A percentile compares a stretch with the other conserved stretches of the same genome.
phyloP scores from a whole-genome alignment of 176 grass and related monocot genomes.

The Canna indica region DNA sequence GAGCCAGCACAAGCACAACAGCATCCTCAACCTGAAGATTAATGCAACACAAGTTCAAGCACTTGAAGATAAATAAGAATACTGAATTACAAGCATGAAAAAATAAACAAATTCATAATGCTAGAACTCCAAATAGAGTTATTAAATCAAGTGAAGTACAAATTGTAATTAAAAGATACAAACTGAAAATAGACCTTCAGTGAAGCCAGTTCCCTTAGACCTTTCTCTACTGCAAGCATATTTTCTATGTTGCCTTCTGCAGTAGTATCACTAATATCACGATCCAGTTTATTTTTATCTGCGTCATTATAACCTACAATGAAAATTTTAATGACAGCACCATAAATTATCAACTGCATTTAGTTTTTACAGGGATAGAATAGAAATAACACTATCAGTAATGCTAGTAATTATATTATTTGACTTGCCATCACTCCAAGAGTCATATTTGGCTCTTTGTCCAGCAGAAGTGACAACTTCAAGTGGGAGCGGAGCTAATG shows the following conservation, averaged over 20 bases:
- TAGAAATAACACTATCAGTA: neutral
- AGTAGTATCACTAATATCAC: constrained; percentile 46
- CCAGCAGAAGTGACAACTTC: constrained; percentile 82
- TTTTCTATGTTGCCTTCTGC: constrained; percentile 90
- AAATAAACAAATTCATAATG: neutral
- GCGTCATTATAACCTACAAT: constrained; percentile 34
- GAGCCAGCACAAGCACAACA: constrained; percentile 62
- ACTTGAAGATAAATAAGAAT: neutral
- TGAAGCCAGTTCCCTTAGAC: constrained; percentile 72
- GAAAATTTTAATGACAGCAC: neutral
- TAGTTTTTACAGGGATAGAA: neutral
- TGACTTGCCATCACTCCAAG: constrained; percentile 31
- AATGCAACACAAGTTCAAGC: neutral
- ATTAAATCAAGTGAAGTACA: too few species aligned
- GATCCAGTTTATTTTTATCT: constrained; percentile 43
- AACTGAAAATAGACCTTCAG: constrained; percentile 44
- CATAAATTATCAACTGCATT: constrained; percentile 5
- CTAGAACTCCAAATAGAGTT: neutral
- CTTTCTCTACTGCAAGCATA: constrained; percentile 94
- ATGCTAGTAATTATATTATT: neutral
- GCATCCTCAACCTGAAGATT: constrained; percentile 83
- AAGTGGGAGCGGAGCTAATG: constrained; percentile 80
- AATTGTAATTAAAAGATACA: neutral
- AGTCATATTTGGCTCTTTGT: constrained; percentile 68
- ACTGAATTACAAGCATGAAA: neutral